Percentiles rank a stretch among this genome's conserved stretches.
Evolutionary conservation across 1,284 basidiomycete species (phyloP).

Genomic region (Takashimella koratensis): DNA sequence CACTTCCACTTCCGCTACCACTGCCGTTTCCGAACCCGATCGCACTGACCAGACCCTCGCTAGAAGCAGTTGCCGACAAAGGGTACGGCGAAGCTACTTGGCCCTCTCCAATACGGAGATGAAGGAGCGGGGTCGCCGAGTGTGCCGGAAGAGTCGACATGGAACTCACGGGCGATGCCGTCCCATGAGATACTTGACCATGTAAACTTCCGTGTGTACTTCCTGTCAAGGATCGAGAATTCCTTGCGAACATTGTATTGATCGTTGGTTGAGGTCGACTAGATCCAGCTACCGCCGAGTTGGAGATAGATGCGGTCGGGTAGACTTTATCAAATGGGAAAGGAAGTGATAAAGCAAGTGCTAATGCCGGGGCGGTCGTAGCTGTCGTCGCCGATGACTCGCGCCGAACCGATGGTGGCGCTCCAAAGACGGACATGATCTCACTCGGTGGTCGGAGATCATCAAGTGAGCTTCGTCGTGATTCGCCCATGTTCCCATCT

Average conservation of each 20-base stretch:
- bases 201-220: too few relatives aligned
- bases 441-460: conserved; percentile 1
- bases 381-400: conserved; percentile 10
- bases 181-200: too few relatives aligned
- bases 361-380: conserved; percentile 1
- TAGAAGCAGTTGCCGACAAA: neutral
- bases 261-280: neutral
- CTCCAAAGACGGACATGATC: conserved; percentile 23
- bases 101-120: neutral
- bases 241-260: neutral
- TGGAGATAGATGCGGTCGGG: neutral
- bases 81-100: neutral
- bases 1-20: neutral
- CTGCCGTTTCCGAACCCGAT: neutral
- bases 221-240: too few relatives aligned
- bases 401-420: conserved; percentile 17
- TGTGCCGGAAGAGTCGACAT: neutral
- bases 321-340: too few relatives aligned
- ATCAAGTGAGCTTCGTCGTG: neutral
- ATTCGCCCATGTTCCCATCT: conserved; percentile 2
- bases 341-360: conserved; percentile 3
- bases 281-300: neutral
- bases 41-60: neutral
- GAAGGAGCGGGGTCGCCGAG: conserved; percentile 1
- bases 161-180: neutral